Percentiles rank a stretch among this genome's conserved stretches.
These are phyloP conservation scores for Mycotypha africana DNA, from an alignment of 371 early-diverging fungal species.

Conservation along the genomic window DNA sequence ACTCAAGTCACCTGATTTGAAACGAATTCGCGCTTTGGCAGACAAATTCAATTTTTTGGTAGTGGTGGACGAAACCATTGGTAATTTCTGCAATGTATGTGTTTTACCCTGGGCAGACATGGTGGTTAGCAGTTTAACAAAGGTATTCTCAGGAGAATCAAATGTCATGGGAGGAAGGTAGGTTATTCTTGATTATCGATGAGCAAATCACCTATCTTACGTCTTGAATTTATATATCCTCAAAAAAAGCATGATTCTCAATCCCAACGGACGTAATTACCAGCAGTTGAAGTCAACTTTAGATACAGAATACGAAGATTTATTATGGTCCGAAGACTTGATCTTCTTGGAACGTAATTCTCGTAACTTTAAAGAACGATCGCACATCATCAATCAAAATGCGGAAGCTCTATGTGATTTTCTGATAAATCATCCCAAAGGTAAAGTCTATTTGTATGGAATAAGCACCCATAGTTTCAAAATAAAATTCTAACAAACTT, in stretches of 20 bases:
- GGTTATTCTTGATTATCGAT: too few relatives aligned
- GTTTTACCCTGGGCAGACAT: slow-evolving; percentile 80
- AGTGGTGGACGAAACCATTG: slow-evolving; percentile 93
- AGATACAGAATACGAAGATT: slow-evolving; percentile 65
- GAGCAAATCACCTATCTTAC: too few relatives aligned
- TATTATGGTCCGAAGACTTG: slow-evolving; percentile 91
- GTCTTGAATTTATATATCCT: not conserved
- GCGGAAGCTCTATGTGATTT: slow-evolving; percentile 76
- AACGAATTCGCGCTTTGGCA: slow-evolving; percentile 68
- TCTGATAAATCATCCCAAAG: slow-evolving; percentile 58
- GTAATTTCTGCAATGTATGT: slow-evolving; percentile 83
- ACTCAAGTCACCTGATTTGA: slow-evolving; percentile 75
- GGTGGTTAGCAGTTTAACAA: slow-evolving; percentile 90
- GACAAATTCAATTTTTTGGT: slow-evolving; percentile 72
- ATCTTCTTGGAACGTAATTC: slow-evolving; percentile 93
- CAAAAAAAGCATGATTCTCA: slow-evolving; percentile 84
- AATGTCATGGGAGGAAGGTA: slow-evolving; percentile 97
- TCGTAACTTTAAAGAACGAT: slow-evolving; percentile 75
- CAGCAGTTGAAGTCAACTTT: slow-evolving; percentile 46
- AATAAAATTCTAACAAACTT: not conserved
- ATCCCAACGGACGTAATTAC: slow-evolving; percentile 66
- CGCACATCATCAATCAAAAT: slow-evolving; percentile 67
- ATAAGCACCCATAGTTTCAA: not conserved
- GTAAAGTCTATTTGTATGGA: slow-evolving; percentile 20
- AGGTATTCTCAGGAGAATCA: slow-evolving; percentile 90